Conservation (phyloP, 768 basidiomycete species). For the Fistulinella prunicolor region DNA sequence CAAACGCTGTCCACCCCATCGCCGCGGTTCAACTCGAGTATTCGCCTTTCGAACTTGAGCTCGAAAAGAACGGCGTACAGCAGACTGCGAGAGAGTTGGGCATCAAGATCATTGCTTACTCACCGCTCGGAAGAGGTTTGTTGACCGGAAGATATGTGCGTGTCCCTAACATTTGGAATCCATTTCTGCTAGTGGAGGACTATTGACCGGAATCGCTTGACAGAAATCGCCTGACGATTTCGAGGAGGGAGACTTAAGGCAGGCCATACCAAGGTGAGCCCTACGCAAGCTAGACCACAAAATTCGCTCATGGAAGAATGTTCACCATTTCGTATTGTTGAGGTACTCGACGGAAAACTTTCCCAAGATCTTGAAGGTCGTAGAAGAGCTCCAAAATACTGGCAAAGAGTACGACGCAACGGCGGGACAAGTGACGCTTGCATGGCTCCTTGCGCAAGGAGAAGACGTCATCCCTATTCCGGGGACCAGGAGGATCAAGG, state of each 20-base stretch:
- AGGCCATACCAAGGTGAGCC: slow-evolving; percentile 22
- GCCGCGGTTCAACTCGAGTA: slow-evolving; percentile 51
- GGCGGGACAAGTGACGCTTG: slow-evolving; percentile 39
- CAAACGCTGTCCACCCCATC: slow-evolving; percentile 49
- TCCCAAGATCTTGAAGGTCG: slow-evolving; percentile 40
- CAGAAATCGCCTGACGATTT: slow-evolving; percentile 36
- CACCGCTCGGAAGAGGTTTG: slow-evolving; percentile 52
- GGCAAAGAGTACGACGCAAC: slow-evolving; percentile 35
- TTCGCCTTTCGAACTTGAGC: slow-evolving; percentile 47
- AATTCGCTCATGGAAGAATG: too few species aligned
- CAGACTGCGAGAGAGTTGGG: slow-evolving; percentile 48
- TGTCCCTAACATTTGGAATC: not conserved
- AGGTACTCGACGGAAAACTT: slow-evolving; percentile 43
- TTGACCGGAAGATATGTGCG: slow-evolving; percentile 45
- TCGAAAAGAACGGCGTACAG: slow-evolving; percentile 44
- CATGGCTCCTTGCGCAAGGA: slow-evolving; percentile 40
- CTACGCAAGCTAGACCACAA: slow-evolving; percentile 11
- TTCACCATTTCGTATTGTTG: not conserved
- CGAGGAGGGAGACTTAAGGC: slow-evolving; percentile 26
- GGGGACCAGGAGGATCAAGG: slow-evolving; percentile 37
- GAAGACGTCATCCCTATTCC: slow-evolving; percentile 40
- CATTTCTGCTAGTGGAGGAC: not conserved
- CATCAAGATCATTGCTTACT: slow-evolving; percentile 48
- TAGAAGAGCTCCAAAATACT: slow-evolving; percentile 31
- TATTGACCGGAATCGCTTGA: not conserved